Evolutionary conservation across 805 yeast species (phyloP), one percentile per base, ranked within the genome.

Genomic region (Candida maesae): DNA sequence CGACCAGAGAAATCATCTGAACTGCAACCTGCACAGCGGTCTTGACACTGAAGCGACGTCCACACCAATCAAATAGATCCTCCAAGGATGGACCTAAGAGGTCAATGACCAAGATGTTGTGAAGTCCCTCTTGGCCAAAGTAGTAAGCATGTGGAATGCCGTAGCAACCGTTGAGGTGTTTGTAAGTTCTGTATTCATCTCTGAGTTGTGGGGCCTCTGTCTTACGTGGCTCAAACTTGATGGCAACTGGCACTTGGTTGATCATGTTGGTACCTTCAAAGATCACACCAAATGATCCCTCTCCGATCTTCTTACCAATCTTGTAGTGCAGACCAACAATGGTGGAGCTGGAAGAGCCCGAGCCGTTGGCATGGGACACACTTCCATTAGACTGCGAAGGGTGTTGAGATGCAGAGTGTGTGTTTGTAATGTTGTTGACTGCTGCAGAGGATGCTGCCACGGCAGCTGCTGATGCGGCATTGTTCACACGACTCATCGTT

Each of bases 41-140:
- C 58, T 82, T 78, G 30, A 79, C 74, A 31, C 81, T 71, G 52
- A 84, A 85, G 48, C 75, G 73, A 42, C 93, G 69, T 3, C 89
- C 89, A 66, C 95, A 84, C 95, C 95, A 84, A 59, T 84, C 95
- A 64, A 84, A 84, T 53, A 84, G 67, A 63, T 84, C 95, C 56
- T 84, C 95, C 45, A 84, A 64, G 2, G 91, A 83, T 1, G 95
- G 93, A 3, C 95, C 86, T 45, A 84, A 67, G 43, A 84, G 66
- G 59, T 84, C 93, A 50, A 84, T 82, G 24, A 84, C 84, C 47
- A 84, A 65, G 34, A 84, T 82, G 58, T 82, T 82, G 55, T 84
- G 89, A 50, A 83, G 74, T 13, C 95, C 93, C 59, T 84, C 93
- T 60, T 84, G 93, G 14, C 93, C 93, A 59, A 81, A 84, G 61